Evolutionary conservation across 176 grass and related monocot genomes (phyloP), one percentile per base, ranked within the genome.

Genomic region (Carex myosuroides): DNA sequence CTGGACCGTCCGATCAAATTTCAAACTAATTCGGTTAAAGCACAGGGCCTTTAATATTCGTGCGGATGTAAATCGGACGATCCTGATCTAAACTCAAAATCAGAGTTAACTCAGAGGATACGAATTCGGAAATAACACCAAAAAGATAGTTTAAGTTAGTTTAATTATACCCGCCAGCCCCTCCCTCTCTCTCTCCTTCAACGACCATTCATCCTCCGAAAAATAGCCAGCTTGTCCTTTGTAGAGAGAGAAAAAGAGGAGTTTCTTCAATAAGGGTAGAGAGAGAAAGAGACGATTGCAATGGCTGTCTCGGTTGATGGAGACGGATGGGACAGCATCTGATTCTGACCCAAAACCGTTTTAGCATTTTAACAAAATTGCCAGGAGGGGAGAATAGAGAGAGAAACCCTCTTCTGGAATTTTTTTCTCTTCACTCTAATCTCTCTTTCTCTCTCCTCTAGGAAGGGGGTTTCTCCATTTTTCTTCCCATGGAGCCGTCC

Each of bases 171-270:
- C 60, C 60, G 33, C 60, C 56, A 44, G 37, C 37, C 5, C 5
- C 37, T 39, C 29, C 18, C 26, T 64, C n/a, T 80, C 55, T 81
- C 32, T 44, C 57, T 81, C 32, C 53, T 64, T 81, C 35, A 81
- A 81, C 79, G 79, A 41, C 79, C 56, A 48, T 81, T 81, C 59
- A 7, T 58, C 5, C 6, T 60, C 62, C 80, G 62, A 30, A 83
- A 83, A 26, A 81, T 83, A 83, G 81, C 18, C 81, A 69, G 81
- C 81, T 83, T 83, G 42, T 83, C 0, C 24, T 67, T 83, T 83
- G 35, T 20, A 39, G 44, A 73, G 53, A 73, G 53, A 76, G 67
- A 84, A n/a, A 84, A 18, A 39, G 3, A 64, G 18, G 6, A 24
- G 7, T 53, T 32, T 72, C 68, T 46, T 42, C 86, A 82, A 79